A percentile compares a stretch with the other conserved stretches of the same genome.
phyloP scores from a whole-genome alignment of 83 land plant species.

The Picea engelmannii region DNA sequence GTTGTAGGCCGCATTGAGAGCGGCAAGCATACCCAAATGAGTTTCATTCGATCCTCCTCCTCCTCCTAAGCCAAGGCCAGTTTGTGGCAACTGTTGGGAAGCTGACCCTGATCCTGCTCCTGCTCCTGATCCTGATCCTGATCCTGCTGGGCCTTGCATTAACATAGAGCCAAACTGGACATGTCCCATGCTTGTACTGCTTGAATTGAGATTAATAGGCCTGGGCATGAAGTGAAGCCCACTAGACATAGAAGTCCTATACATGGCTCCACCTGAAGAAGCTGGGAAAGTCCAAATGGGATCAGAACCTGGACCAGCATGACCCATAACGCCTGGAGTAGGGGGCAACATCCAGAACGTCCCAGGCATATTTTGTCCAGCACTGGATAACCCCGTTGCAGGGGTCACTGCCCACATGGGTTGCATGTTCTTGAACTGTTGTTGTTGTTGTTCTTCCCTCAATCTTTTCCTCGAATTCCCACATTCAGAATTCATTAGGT shows the following conservation, averaged over 20 bases:
- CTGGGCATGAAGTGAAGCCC: slow-evolving; percentile 15
- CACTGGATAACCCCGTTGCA: slow-evolving; percentile 14
- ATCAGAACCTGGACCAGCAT: background rate
- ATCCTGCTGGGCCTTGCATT: slow-evolving; percentile 2
- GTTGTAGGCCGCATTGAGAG: background rate
- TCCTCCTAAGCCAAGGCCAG: background rate
- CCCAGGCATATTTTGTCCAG: slow-evolving; percentile 23
- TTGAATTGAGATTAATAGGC: slow-evolving; percentile 8
- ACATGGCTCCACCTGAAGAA: slow-evolving; percentile 15
- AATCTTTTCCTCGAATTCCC: slow-evolving; percentile 23
- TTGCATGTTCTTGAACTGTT: slow-evolving; percentile 20
- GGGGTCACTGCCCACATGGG: slow-evolving; percentile 30
- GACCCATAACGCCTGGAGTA: slow-evolving; percentile 7
- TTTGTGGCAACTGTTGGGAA: background rate
- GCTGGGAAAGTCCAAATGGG: slow-evolving; percentile 46
- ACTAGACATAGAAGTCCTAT: slow-evolving; percentile 6
- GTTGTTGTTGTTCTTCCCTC: slow-evolving; percentile 15
- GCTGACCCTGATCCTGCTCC: background rate
- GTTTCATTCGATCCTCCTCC: slow-evolving; percentile 9
- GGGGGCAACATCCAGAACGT: slow-evolving; percentile 53
- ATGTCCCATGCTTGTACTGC: background rate
- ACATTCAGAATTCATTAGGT: background rate
- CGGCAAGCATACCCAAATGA: slow-evolving; percentile 9
- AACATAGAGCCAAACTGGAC: background rate
- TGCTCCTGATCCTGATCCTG: background rate